These are phyloP conservation scores for Colletotrichum orbiculare DNA, from an alignment of 2,329 filamentous ascomycete genomes.

Conservation along the genomic window DNA sequence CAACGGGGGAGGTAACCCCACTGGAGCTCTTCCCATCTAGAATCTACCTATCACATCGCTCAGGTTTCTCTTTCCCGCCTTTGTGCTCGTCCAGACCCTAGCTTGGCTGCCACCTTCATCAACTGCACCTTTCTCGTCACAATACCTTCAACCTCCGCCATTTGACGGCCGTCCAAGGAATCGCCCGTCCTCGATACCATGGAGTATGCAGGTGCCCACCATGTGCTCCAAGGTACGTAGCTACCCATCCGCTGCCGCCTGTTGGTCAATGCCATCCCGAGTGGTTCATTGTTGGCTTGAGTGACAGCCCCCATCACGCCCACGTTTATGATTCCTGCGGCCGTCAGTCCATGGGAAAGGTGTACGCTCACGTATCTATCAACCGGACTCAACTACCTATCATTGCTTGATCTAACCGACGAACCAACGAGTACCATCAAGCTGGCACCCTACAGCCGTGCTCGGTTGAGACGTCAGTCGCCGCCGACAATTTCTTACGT, in stretches of 20 bases:
- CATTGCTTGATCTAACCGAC: no score
- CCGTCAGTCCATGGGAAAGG: no score
- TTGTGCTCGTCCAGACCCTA: conserved; percentile 1
- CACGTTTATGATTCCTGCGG: background rate
- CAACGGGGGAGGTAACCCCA: conserved; percentile 8
- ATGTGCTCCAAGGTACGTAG: conserved; percentile 22
- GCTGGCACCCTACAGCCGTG: conserved; percentile 11
- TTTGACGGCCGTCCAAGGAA: conserved; percentile 26
- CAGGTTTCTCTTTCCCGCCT: conserved; percentile 16
- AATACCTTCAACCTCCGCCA: conserved; percentile 10
- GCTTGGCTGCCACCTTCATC: conserved; percentile 9
- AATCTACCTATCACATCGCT: conserved; percentile 22
- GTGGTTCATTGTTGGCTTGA: conserved; percentile 15
- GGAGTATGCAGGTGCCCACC: conserved; percentile 18
- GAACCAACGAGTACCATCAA: background rate
- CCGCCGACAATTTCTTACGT: background rate
- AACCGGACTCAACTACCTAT: no score
- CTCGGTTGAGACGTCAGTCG: conserved; percentile 2
- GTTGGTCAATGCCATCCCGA: conserved; percentile 30
- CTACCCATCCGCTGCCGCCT: conserved; percentile 11
- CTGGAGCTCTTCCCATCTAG: conserved; percentile 22
- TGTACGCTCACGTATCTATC: no score
- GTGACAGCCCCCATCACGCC: conserved; percentile 7
- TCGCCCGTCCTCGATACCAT: conserved; percentile 21
- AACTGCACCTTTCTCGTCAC: conserved; percentile 29